A percentile compares a stretch with the other conserved stretches of the same genome.
Conservation (phyloP, 345 rosid species). For the Pseudoturritis turrita region DNA sequence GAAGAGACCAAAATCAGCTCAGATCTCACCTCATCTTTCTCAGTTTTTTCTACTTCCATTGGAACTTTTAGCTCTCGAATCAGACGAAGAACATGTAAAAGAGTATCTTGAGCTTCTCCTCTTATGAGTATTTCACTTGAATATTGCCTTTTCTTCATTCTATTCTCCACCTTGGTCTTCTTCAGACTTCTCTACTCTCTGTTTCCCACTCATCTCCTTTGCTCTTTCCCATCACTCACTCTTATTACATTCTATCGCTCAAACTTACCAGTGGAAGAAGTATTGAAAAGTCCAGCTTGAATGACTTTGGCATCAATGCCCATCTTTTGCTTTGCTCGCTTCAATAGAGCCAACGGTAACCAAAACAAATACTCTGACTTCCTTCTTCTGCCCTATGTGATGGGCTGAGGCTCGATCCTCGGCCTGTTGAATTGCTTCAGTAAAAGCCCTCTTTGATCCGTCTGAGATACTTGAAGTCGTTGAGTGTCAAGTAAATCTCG, state of each 20-base stretch:
- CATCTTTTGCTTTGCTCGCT: conserved; percentile 99
- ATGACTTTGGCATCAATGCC: conserved; percentile 99
- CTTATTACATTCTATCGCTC: too few species aligned
- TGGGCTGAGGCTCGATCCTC: conserved; percentile 99
- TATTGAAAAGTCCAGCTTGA: conserved; percentile 98
- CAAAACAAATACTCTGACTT: conserved; percentile 95
- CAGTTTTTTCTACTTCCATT: conserved; percentile 44
- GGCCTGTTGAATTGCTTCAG: conserved; percentile 88
- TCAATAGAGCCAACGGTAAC: conserved; percentile 96
- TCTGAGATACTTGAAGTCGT: conserved; percentile 80
- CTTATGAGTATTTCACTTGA: conserved; percentile 75
- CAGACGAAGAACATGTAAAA: conserved; percentile 64
- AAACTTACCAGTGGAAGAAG: conserved; percentile 93
- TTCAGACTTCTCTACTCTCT: conserved; percentile 41
- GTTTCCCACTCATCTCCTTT: conserved; percentile 29
- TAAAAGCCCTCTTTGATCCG: conserved; percentile 85
- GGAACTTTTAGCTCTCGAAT: conserved; percentile 64
- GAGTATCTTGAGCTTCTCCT: conserved; percentile 83
- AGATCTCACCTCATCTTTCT: conserved; percentile 2
- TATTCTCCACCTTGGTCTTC: conserved; percentile 25
- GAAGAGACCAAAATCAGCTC: conserved; percentile 14
- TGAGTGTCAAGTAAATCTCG: conserved; percentile 74
- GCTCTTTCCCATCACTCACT: conserved; percentile 50
- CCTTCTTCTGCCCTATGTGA: conserved; percentile 99
- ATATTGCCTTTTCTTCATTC: conserved; percentile 38